These are phyloP conservation scores for Phytophthora fragariaefolia DNA, from an alignment of 352 stramenopile species.

Conservation along the genomic window DNA sequence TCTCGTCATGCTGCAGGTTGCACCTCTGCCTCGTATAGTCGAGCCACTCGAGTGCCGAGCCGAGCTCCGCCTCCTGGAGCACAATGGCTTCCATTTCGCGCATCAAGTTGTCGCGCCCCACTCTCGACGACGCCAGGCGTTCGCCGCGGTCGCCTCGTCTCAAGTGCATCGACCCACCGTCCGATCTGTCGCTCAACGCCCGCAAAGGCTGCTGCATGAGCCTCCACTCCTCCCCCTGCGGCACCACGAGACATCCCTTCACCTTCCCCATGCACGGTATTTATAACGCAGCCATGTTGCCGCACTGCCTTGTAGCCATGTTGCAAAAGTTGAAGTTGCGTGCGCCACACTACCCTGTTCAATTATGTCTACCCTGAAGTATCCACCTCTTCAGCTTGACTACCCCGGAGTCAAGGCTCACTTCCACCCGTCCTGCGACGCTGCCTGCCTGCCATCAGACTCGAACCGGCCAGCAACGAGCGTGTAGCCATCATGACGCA, in stretches of 20 bases:
- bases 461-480: background rate
- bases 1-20: slow-evolving; percentile 50
- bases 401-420: slow-evolving; percentile 16
- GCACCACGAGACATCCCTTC: slow-evolving; percentile 59
- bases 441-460: background rate
- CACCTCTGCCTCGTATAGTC: slow-evolving; percentile 61
- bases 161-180: too few species aligned
- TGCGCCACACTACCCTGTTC: slow-evolving; percentile 2
- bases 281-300: background rate
- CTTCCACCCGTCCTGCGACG: slow-evolving; percentile 18
- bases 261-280: slow-evolving; percentile 26
- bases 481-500: slow-evolving; percentile 13
- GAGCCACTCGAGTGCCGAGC: slow-evolving; percentile 63
- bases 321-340: slow-evolving; percentile 20
- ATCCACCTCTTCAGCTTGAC: background rate
- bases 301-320: background rate
- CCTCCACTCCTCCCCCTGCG: slow-evolving; percentile 44
- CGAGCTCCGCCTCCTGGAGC: slow-evolving; percentile 66
- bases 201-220: slow-evolving; percentile 41
- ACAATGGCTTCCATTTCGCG: slow-evolving; percentile 66
- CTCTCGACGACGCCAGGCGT: slow-evolving; percentile 49
- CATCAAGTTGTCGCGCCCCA: slow-evolving; percentile 64
- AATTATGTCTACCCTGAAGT: background rate
- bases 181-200: too few species aligned
- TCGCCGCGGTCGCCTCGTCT: slow-evolving; percentile 24